These are phyloP conservation scores for Lenzites betulinus DNA, from an alignment of 768 basidiomycete genomes.

Conservation along the genomic window DNA sequence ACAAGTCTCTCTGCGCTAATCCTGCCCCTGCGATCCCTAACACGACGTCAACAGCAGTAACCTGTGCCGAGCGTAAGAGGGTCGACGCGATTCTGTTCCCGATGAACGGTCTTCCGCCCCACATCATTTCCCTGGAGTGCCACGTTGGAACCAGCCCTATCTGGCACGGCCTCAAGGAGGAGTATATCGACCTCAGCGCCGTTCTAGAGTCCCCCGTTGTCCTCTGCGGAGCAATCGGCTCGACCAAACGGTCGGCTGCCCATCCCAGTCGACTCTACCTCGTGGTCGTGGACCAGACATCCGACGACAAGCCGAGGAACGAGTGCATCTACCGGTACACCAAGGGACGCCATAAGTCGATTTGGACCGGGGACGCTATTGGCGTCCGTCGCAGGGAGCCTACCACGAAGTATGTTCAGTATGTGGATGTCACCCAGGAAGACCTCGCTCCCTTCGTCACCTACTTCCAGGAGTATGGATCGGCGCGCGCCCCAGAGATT, in stretches of 20 bases:
- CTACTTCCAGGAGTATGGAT: not conserved
- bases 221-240: not conserved
- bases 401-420: slow-evolving; percentile 4
- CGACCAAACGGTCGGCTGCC: not conserved
- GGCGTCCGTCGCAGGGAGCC: slow-evolving; percentile 8
- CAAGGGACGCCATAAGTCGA: not conserved
- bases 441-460: slow-evolving; percentile 3
- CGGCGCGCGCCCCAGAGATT: not conserved
- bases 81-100: slow-evolving; percentile 8
- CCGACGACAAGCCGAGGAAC: not conserved
- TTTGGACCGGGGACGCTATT: slow-evolving; percentile 1
- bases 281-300: not conserved
- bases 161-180: slow-evolving; percentile 6
- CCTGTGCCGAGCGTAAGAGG: not conserved
- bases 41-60: not conserved
- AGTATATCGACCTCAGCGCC: not conserved
- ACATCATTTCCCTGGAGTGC: not conserved
- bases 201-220: not conserved
- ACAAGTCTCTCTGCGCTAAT: not conserved
- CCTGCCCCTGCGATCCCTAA: not conserved
- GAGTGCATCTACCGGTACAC: slow-evolving; percentile 7
- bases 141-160: not conserved
- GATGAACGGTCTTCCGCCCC: slow-evolving; percentile 2
- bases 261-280: slow-evolving; percentile 5
- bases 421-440: slow-evolving; percentile 5